phyloP scores from a whole-genome alignment of 371 early-diverging fungal species.

The Mortierella sp. region DNA sequence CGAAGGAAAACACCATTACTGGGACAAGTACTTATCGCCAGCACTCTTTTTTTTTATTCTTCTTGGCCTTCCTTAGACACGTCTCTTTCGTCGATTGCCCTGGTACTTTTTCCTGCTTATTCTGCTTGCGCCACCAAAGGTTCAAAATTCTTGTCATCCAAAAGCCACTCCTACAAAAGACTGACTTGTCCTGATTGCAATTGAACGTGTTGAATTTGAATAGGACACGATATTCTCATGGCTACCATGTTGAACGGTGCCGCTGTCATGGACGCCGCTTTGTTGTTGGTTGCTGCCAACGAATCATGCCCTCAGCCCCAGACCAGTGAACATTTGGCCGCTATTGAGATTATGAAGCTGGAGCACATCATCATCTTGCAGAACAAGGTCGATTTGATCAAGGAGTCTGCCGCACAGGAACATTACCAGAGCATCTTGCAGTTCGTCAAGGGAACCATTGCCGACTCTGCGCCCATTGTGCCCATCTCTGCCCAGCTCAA shows the following conservation, averaged over 20 bases:
- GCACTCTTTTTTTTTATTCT: not conserved
- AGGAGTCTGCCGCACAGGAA: conserved; percentile 95
- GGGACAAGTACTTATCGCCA: not conserved
- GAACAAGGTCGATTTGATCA: conserved; percentile 99
- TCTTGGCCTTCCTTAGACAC: conserved; percentile 74
- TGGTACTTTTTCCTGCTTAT: conserved; percentile 64
- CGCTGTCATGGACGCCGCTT: conserved; percentile 99
- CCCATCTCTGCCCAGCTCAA: conserved; percentile 99
- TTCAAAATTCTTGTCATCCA: not conserved
- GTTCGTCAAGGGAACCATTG: conserved; percentile 97
- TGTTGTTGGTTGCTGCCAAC: conserved; percentile 99
- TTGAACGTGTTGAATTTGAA: not conserved
- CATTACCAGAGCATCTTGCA: conserved; percentile 96
- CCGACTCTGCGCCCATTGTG: conserved; percentile 97
- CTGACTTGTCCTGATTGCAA: not conserved
- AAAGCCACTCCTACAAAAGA: no score
- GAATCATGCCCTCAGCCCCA: conserved; percentile 99
- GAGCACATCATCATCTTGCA: conserved; percentile 99
- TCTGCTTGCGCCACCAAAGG: not conserved
- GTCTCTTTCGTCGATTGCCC: conserved; percentile 99
- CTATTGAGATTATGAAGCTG: conserved; percentile 99
- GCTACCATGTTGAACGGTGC: conserved; percentile 99
- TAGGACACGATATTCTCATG: conserved; percentile 99
- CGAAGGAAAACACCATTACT: not conserved
- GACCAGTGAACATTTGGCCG: conserved; percentile 99